Evolutionary conservation across 2,329 filamentous ascomycete species (phyloP), one percentile per base, ranked within the genome.

Genomic region (Aspergillus melleus): DNA sequence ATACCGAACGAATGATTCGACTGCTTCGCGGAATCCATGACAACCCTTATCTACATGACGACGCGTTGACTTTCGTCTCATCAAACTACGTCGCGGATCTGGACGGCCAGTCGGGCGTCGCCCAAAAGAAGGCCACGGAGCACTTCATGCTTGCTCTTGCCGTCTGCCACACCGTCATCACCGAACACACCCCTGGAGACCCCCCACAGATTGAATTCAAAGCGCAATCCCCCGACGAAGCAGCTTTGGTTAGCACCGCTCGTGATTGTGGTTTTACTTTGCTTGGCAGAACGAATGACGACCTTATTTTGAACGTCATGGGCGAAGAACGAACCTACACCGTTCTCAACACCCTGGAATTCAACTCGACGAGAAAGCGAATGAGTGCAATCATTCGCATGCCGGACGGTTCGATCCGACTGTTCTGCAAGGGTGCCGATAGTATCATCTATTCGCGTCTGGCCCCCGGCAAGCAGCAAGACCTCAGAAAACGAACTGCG

Each of bases 361-460:
- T 99, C 81, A 98, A 98, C 75, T 98, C 94, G 0, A 92, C 90
- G 49, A 86, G 95, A 70, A 99, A 99, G 80, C 87, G 95, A 66
- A 99, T 99, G 95, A 98, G 93, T 77, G 91, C 93, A 2, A 97
- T 99, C 66, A 88, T 99, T 54, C 86, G 90, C 59, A 96, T 98
- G 92, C 94, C 95, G 0, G 87, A 98, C 74, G 90, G 90, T 46
- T 88, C 84, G 60, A 97, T 99, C 62, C 83, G 95, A 57, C 83
- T 99, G 1, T 96, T 96, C 77, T 99, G 95, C 82, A 99, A 99
- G 79, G 95, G 95, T 64, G 95, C 95, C 36, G 95, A 99, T 74
- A 97, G 92, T 70, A 90, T 98, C 69, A 98, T 99, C 65, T 99
- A 98, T 75, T 93, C 92, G 8, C 90, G 95, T 6, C 82, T 99